Evolutionary conservation across 2,329 filamentous ascomycete genomes (phyloP), one percentile per base, ranked within the genome.

Genomic region (Epichloe sibirici): DNA sequence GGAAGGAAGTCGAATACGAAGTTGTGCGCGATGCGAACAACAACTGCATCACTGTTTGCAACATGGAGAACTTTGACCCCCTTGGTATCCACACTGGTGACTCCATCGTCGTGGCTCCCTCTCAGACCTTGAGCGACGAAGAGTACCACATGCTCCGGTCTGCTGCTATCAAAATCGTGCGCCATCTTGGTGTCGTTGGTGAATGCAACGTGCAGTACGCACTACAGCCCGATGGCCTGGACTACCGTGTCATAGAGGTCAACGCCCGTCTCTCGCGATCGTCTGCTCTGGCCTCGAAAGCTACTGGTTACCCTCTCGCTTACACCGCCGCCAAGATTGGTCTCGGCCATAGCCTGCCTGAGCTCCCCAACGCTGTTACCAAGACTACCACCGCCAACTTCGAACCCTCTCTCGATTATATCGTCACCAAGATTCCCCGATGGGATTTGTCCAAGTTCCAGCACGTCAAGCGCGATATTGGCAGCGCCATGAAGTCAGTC

Each of bases 401-500:
- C 67, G 93, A 98, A 71, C 93, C 93, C 50, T 94, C 88, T 57
- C 76, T 98, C 58, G 93, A 98, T 66, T 98, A 98, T 69, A 89
- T 98, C 59, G 93, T 98, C 59, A 95, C 90, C 61, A 98, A 98
- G 78, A 97, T 98, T 62, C 93, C 93, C 62, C 84, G 93, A 65
- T 98, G 93, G 93, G 93, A 98, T 77, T 72, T 98, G 66, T 83
- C 88, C 76, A 98, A 98, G 76, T 98, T 98, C 78, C 91, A 97
- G 74, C 91, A 97, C 64, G 93, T 98, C 58, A 94, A 95, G 77
- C 86, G 93, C 56, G 88, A 95, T 65, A 97, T 98, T 66, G 93
- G 93, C 61, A 95, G 88, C 66, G 86, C 91, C 56, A 98, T 98
- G 93, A 98, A 97, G 76, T 96, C 90, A 25, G 90, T 98, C 53